phyloP scores from a whole-genome alignment of 2,329 filamentous ascomycete genomes.

The Amauroascus verrucosus region DNA sequence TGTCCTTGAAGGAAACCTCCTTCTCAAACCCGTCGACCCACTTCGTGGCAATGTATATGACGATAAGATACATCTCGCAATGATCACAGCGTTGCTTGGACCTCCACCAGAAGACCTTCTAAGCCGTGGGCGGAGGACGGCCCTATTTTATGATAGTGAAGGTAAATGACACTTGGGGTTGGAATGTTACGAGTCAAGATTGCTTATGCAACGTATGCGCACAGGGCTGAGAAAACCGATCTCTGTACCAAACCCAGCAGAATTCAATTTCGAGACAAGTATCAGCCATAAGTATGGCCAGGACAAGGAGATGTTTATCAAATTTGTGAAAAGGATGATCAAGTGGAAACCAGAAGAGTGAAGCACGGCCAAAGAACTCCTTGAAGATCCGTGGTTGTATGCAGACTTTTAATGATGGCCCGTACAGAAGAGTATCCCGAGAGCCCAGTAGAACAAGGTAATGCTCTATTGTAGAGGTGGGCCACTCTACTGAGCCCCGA shows the following conservation, averaged over 20 bases:
- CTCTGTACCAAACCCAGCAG: constrained; percentile 7
- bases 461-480: no score
- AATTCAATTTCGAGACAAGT: constrained; percentile 10
- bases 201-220: background rate
- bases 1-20: constrained; percentile 22
- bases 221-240: constrained; percentile 3
- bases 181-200: constrained; percentile 14
- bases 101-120: constrained; percentile 15
- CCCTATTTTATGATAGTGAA: constrained; percentile 19
- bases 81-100: constrained; percentile 14
- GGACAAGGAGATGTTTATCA: constrained; percentile 26
- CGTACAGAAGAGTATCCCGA: no score
- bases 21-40: constrained; percentile 24
- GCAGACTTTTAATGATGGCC: constrained; percentile 5
- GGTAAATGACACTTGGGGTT: constrained; percentile 16
- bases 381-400: constrained; percentile 22
- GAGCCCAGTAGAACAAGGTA: no score
- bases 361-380: constrained; percentile 26
- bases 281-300: constrained; percentile 19
- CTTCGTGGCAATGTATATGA: constrained; percentile 18
- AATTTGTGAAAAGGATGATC: constrained; percentile 25
- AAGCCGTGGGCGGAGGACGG: constrained; percentile 8
- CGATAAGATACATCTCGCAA: constrained; percentile 18
- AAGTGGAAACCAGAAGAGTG: constrained; percentile 27
- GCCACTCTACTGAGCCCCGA: no score